These are phyloP conservation scores for Ophiostoma quercus DNA, from an alignment of 2,329 filamentous ascomycete genomes.

Conservation along the genomic window DNA sequence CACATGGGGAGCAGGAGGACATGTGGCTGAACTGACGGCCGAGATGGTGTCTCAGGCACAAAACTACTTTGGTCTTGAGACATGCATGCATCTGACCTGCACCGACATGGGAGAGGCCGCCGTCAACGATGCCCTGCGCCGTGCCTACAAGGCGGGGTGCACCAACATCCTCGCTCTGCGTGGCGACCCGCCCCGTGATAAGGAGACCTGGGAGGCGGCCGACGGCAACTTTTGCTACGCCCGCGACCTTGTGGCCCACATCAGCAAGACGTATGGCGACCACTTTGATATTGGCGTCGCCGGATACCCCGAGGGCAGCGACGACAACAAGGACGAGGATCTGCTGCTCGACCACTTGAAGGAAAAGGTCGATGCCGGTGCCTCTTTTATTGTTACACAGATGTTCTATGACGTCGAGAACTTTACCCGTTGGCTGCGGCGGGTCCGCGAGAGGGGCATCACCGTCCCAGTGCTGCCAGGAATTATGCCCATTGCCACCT, in stretches of 20 bases:
- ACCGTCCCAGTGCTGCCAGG: constrained; percentile 66
- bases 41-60: constrained; percentile 98
- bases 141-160: constrained; percentile 90
- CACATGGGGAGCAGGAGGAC: constrained; percentile 94
- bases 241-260: constrained; percentile 74
- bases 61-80: constrained; percentile 91
- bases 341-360: constrained; percentile 85
- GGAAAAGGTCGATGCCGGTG: constrained; percentile 93
- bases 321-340: constrained; percentile 86
- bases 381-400: constrained; percentile 91
- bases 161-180: constrained; percentile 93
- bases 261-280: constrained; percentile 70
- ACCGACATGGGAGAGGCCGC: constrained; percentile 95
- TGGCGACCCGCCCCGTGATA: constrained; percentile 87
- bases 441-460: constrained; percentile 80
- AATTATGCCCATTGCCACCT: constrained; percentile 94
- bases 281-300: constrained; percentile 98
- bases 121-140: constrained; percentile 80
- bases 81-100: constrained; percentile 98
- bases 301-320: constrained; percentile 91
- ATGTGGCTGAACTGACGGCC: constrained; percentile 83
- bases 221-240: constrained; percentile 88
- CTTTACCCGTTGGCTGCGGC: constrained; percentile 84
- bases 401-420: constrained; percentile 99
- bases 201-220: constrained; percentile 86